Evolutionary conservation across 2,329 filamentous ascomycete species (phyloP).

Genomic region (Cercospora nicotianae): DNA sequence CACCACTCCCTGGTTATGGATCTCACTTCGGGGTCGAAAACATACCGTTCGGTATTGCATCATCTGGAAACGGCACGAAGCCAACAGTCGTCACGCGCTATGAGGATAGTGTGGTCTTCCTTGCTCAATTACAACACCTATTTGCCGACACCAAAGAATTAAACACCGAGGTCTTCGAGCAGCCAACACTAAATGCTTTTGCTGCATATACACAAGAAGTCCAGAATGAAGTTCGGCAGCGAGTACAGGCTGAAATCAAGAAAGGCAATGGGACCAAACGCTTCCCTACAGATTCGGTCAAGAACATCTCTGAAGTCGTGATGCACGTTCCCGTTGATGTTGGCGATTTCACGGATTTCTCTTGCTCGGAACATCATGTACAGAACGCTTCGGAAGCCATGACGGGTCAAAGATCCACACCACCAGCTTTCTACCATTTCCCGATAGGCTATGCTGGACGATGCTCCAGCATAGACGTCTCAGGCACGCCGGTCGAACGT

Average conservation of each 20-base stretch:
- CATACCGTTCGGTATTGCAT: slow-evolving; percentile 57
- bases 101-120: slow-evolving; percentile 54
- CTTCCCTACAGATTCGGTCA: slow-evolving; percentile 32
- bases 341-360: slow-evolving; percentile 60
- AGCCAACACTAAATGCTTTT: slow-evolving; percentile 51
- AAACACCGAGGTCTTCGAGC: slow-evolving; percentile 32
- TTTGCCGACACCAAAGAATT: slow-evolving; percentile 18
- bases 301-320: slow-evolving; percentile 44
- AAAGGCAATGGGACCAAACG: slow-evolving; percentile 28
- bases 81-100: slow-evolving; percentile 55
- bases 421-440: slow-evolving; percentile 51
- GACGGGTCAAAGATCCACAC: slow-evolving; percentile 43
- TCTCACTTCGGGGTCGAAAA: slow-evolving; percentile 55
- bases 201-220: slow-evolving; percentile 46
- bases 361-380: slow-evolving; percentile 54
- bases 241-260: slow-evolving; percentile 41
- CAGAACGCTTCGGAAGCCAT: slow-evolving; percentile 51
- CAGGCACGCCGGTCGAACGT: slow-evolving; percentile 51
- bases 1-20: slow-evolving; percentile 25
- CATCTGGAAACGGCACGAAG: slow-evolving; percentile 39
- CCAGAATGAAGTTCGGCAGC: slow-evolving; percentile 40
- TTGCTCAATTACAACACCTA: slow-evolving; percentile 35
- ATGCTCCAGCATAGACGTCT: slow-evolving; percentile 54
- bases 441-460: slow-evolving; percentile 57
- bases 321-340: slow-evolving; percentile 58